phyloP scores from a whole-genome alignment of 306 rosid genomes.

The Crotalaria pallida region DNA sequence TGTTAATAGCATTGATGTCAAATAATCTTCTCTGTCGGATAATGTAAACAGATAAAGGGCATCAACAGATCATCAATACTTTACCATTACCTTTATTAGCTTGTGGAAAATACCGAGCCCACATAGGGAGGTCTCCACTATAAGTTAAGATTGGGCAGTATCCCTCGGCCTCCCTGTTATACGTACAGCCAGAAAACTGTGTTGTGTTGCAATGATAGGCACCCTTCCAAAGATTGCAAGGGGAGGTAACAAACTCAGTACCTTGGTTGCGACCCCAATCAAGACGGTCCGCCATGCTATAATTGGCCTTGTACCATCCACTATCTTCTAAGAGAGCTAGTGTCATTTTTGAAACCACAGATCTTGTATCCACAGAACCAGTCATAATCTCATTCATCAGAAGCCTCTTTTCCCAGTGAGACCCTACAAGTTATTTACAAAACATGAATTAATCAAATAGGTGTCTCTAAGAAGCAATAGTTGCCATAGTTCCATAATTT shows the following conservation, averaged over 20 bases:
- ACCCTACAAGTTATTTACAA: conserved; percentile 45
- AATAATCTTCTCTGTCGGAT: neutral
- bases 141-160: conserved; percentile 92
- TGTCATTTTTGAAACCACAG: conserved; percentile 98
- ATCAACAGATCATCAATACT: neutral
- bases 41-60: neutral
- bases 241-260: conserved; percentile 76
- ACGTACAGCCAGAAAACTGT: conserved; percentile 89
- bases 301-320: conserved; percentile 98
- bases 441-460: conserved; percentile 2
- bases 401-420: conserved; percentile 98
- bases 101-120: conserved; percentile 93
- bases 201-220: conserved; percentile 94
- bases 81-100: conserved; percentile 65
- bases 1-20: conserved; percentile 6
- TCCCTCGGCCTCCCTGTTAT: conserved; percentile 99
- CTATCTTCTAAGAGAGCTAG: conserved; percentile 93
- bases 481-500: neutral
- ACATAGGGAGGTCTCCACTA: conserved; percentile 84
- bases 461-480: neutral
- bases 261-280: conserved; percentile 99
- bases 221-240: conserved; percentile 95
- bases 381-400: conserved; percentile 99
- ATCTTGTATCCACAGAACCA: conserved; percentile 97
- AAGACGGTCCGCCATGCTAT: conserved; percentile 92